Evolutionary conservation across 192 early-diverging fungal genomes (phyloP).

Genomic region (Funneliformis geosporum): DNA sequence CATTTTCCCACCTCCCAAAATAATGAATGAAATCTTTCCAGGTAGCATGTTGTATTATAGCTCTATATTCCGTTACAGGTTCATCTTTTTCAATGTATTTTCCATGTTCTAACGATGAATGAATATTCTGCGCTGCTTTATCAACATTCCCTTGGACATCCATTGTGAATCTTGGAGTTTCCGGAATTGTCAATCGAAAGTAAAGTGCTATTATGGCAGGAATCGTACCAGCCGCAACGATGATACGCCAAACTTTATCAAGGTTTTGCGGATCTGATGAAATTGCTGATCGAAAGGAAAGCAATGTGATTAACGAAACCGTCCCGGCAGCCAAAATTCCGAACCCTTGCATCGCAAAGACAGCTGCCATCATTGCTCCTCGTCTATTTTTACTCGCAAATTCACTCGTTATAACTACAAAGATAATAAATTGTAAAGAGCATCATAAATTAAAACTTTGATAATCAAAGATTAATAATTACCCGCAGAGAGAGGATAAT

Average conservation of each 20-base stretch:
- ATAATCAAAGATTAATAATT: neutral
- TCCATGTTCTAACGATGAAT: slow-evolving; percentile 45
- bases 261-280: slow-evolving; percentile 61
- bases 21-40: slow-evolving; percentile 66
- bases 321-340: slow-evolving; percentile 79
- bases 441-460: neutral
- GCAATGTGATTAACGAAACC: slow-evolving; percentile 66
- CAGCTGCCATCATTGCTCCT: slow-evolving; percentile 78
- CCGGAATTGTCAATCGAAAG: slow-evolving; percentile 79
- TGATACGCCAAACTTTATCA: slow-evolving; percentile 88
- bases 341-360: slow-evolving; percentile 92
- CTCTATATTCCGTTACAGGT: slow-evolving; percentile 26
- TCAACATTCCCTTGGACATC: slow-evolving; percentile 60
- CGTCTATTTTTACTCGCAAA: slow-evolving; percentile 77
- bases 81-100: slow-evolving; percentile 47
- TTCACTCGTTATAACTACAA: slow-evolving; percentile 84
- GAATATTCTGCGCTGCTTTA: slow-evolving; percentile 50
- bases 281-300: slow-evolving; percentile 69
- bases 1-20: slow-evolving; percentile 81
- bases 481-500: slow-evolving; percentile 90
- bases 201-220: slow-evolving; percentile 81
- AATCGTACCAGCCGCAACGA: slow-evolving; percentile 76
- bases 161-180: slow-evolving; percentile 75
- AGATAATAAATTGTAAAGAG: slow-evolving; percentile 75
- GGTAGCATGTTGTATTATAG: slow-evolving; percentile 43